Conservation (phyloP, 2,329 filamentous ascomycete genomes). For the Arachnomyces sp. region DNA sequence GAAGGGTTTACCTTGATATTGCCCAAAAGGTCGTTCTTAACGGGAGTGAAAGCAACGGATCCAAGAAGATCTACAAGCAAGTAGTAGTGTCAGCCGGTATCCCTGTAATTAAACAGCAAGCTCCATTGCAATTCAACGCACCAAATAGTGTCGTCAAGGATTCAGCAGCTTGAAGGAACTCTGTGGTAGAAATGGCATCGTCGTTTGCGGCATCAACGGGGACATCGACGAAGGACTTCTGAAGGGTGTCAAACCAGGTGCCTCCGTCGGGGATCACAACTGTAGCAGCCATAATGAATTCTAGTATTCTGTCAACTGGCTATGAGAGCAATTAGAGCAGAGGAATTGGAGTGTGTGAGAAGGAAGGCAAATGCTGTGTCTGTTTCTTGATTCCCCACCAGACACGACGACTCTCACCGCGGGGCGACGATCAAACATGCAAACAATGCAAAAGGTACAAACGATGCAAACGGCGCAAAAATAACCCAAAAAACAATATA, state of each 20-base stretch:
- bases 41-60: constrained; percentile 71
- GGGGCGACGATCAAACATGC: constrained; percentile 10
- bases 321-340: constrained; percentile 8
- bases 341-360: constrained; percentile 4
- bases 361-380: constrained; percentile 5
- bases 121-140: constrained; percentile 30
- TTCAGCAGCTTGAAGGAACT: constrained; percentile 90
- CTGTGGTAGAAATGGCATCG: constrained; percentile 70
- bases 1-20: constrained; percentile 71
- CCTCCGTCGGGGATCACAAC: constrained; percentile 52
- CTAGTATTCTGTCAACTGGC: constrained; percentile 2
- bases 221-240: constrained; percentile 76
- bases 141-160: constrained; percentile 80
- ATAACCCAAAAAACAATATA: constrained; percentile 7
- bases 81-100: constrained; percentile 10
- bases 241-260: constrained; percentile 81
- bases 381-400: neutral
- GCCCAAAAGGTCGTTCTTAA: constrained; percentile 83
- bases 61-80: constrained; percentile 47
- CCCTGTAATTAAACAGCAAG: neutral
- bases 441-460: constrained; percentile 14
- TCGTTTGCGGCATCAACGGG: constrained; percentile 64
- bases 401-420: constrained; percentile 8
- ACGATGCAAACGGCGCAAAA: constrained; percentile 23
- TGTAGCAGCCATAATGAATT: constrained; percentile 45